Percentiles rank a stretch among this genome's conserved stretches.
Evolutionary conservation across 352 stramenopile genomes (phyloP).

Genomic region (Aphanomyces cochlioides): DNA sequence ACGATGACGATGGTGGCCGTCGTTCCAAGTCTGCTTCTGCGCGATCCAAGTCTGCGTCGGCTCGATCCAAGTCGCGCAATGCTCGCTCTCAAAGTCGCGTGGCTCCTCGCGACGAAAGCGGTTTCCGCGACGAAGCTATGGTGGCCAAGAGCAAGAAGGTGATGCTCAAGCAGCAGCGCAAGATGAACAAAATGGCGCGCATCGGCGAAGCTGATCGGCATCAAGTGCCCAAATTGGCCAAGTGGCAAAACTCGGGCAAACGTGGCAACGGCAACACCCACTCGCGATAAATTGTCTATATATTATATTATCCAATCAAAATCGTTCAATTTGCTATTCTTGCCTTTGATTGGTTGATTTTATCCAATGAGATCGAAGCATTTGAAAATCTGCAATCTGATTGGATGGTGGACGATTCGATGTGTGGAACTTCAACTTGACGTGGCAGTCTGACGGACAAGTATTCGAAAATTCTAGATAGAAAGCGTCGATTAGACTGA

Average conservation of each 20-base stretch:
- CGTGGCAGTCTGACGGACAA: too few species aligned
- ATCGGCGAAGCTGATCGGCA: slow-evolving; percentile 79
- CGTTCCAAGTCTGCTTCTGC: slow-evolving; percentile 49
- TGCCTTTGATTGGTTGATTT: background rate
- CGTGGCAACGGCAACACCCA: slow-evolving; percentile 66
- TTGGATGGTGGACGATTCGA: too few species aligned
- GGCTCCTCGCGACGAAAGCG: slow-evolving; percentile 61
- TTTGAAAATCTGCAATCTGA: too few species aligned
- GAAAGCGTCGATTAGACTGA: too few species aligned
- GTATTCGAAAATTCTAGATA: too few species aligned
- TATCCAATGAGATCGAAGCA: background rate
- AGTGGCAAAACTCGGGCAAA: slow-evolving; percentile 89
- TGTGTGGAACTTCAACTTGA: too few species aligned
- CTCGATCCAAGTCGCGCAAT: slow-evolving; percentile 36
- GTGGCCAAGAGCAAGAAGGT: slow-evolving; percentile 48
- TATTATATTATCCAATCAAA: slow-evolving; percentile 13
- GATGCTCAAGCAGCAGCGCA: slow-evolving; percentile 57
- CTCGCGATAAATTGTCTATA: slow-evolving; percentile 58
- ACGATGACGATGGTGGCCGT: slow-evolving; percentile 48
- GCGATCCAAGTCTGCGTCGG: slow-evolving; percentile 52
- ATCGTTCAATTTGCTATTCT: background rate
- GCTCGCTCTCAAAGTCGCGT: slow-evolving; percentile 80
- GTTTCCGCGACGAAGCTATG: slow-evolving; percentile 54
- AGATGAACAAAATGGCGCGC: slow-evolving; percentile 75
- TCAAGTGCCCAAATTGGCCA: slow-evolving; percentile 76